Evolutionary conservation across 2,329 filamentous ascomycete genomes (phyloP), one percentile per base, ranked within the genome.

Genomic region (Colletotrichum eleusines): DNA sequence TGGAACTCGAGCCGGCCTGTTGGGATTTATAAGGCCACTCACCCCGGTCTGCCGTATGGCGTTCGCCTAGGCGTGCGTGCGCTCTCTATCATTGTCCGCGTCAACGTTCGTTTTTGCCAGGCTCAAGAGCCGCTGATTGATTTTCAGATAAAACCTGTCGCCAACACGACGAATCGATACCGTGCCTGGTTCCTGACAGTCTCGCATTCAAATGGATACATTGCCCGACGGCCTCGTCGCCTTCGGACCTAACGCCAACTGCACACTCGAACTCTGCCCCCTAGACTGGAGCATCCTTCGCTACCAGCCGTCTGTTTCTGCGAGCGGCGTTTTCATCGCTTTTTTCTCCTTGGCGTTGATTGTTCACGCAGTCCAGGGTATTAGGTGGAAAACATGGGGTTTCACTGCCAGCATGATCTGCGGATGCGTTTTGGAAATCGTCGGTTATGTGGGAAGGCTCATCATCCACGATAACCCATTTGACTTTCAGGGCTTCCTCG

Each of bases 381-480:
- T 84, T 7, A 75, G 79, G 16, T 84, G 81, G 80, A 80, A 76
- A 57, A 79, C 78, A 7, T 84, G 81, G 80, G 81, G 80, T 60
- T 87, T 84, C 72, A 82, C 82, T 78, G 72, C 74, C 12, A 83
- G 81, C 65, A 87, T 91, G 83, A 76, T 87, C 1, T 74, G 83
- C 1, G 90, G 90, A 4, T 88, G 85, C 72, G 54, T 86, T 0
- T 80, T 84, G 58, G 89, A 90, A 76, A 85, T 91, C n/a, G 76
- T 90, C 18, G 90, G 90, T 8, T 92, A 92, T 69, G 80, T 81
- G 0, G 90, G 88, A 0, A 84, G 90, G 7, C 80, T 91, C 28
- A 77, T 89, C 62, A 78, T 90, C 66, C 82, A 87, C 66, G 75
- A 84, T 20, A 88, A 91, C 66, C 88, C 89, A 0, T 92, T 89